These are phyloP conservation scores for Apodospora peruviana DNA, from an alignment of 495 filamentous ascomycete species.

Conservation along the genomic window DNA sequence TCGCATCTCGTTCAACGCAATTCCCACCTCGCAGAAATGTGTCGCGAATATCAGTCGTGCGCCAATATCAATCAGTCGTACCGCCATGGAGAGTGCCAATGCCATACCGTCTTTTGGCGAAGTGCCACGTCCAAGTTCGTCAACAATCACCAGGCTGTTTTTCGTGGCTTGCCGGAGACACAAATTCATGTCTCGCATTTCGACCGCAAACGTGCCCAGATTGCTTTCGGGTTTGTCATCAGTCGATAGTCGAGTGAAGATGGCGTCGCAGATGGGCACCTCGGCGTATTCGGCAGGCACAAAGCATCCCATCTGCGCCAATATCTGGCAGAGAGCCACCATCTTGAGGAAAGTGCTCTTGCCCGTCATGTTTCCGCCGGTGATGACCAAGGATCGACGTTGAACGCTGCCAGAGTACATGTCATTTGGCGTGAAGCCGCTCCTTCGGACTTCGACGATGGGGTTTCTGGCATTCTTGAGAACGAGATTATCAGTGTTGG, in stretches of 20 bases:
- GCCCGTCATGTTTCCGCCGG: constrained; percentile 98
- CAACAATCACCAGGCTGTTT: constrained; percentile 76
- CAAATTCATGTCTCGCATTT: constrained; percentile 94
- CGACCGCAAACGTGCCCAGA: constrained; percentile 85
- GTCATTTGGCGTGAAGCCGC: constrained; percentile 79
- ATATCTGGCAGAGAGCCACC: constrained; percentile 76
- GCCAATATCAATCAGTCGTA: constrained; percentile 72
- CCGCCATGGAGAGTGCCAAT: constrained; percentile 83
- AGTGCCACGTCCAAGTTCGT: constrained; percentile 90
- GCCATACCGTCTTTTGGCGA: constrained; percentile 83
- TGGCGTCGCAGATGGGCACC: constrained; percentile 71
- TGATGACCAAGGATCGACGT: constrained; percentile 84
- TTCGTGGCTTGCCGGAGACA: constrained; percentile 75
- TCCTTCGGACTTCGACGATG: constrained; percentile 52
- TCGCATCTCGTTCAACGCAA: constrained; percentile 55
- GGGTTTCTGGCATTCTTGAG: constrained; percentile 82
- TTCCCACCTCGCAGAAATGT: constrained; percentile 76
- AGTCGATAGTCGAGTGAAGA: constrained; percentile 82
- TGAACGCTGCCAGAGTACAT: constrained; percentile 69
- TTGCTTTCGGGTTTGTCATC: constrained; percentile 89
- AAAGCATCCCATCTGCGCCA: constrained; percentile 92
- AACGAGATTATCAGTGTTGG: constrained; percentile 65
- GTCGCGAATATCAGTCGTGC: constrained; percentile 88
- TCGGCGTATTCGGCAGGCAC: constrained; percentile 80
- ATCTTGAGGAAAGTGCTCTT: constrained; percentile 93